Evolutionary conservation across 2,329 filamentous ascomycete species (phyloP).

Genomic region (Laburnicola sp.): DNA sequence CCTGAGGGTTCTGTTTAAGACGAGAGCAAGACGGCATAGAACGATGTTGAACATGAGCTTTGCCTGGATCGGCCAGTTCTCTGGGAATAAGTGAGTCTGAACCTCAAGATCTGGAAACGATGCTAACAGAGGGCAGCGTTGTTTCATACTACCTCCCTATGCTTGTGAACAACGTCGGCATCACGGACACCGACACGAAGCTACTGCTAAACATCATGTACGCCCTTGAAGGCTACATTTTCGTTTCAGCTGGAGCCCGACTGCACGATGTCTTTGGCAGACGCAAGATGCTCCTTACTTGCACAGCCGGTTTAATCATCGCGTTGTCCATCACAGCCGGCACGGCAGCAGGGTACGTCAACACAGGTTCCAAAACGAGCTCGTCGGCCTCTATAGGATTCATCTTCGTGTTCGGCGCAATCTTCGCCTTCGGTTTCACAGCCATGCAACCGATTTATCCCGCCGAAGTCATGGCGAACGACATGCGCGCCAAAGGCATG

Average conservation of each 20-base stretch:
- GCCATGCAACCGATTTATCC: slow-evolving; percentile 41
- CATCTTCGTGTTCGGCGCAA: slow-evolving; percentile 41
- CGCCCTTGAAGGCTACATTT: slow-evolving; percentile 37
- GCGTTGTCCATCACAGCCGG: slow-evolving; percentile 30
- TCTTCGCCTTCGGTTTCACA: slow-evolving; percentile 38
- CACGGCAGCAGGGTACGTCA: slow-evolving; percentile 28
- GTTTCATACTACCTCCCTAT: slow-evolving; percentile 38
- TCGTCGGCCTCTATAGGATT: slow-evolving; percentile 33
- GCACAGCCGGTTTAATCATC: slow-evolving; percentile 29
- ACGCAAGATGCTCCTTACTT: slow-evolving; percentile 32
- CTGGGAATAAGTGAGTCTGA: slow-evolving; percentile 36
- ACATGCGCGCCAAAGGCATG: slow-evolving; percentile 38
- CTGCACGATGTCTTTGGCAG: slow-evolving; percentile 33
- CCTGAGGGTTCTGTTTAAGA: slow-evolving; percentile 22
- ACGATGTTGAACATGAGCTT: slow-evolving; percentile 36
- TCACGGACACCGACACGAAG: slow-evolving; percentile 35
- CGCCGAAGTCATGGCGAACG: slow-evolving; percentile 37
- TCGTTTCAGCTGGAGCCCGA: slow-evolving; percentile 37
- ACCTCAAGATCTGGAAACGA: background rate
- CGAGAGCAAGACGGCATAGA: slow-evolving; percentile 23
- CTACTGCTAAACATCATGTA: slow-evolving; percentile 45
- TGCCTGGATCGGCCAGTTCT: slow-evolving; percentile 45
- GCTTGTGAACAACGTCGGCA: slow-evolving; percentile 40
- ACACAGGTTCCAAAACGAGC: slow-evolving; percentile 18
- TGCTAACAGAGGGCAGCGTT: slow-evolving; percentile 17